phyloP scores from a whole-genome alignment of 169 alveolate genomes.

The Eimeria brunetti region DNA sequence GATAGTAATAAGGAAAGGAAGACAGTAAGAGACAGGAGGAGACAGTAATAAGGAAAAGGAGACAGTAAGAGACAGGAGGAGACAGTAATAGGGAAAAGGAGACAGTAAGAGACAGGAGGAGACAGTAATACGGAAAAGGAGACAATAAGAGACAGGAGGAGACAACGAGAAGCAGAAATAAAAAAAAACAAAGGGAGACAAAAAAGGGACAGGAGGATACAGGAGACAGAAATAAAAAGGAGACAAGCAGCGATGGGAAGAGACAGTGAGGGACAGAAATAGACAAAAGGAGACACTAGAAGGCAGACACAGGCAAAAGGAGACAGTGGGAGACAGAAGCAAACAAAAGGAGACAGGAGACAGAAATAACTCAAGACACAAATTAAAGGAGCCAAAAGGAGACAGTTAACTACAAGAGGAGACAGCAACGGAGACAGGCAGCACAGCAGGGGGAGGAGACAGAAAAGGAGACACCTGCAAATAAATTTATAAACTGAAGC shows the following conservation, averaged over 20 bases:
- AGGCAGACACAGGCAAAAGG: too few relatives aligned
- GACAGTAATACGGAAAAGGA: not conserved
- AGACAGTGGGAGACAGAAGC: too few relatives aligned
- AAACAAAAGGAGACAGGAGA: too few relatives aligned
- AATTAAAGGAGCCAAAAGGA: too few relatives aligned
- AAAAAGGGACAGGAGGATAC: not conserved
- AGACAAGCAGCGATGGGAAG: too few relatives aligned
- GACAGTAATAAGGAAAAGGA: not conserved
- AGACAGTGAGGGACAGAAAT: not conserved
- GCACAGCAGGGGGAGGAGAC: too few relatives aligned
- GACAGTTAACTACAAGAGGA: too few relatives aligned
- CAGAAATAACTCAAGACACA: too few relatives aligned
- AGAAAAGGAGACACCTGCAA: too few relatives aligned
- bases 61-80: not conserved
- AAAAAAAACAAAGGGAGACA: not conserved
- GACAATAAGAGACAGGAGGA: not conserved
- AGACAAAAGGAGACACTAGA: not conserved
- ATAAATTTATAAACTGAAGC: too few relatives aligned
- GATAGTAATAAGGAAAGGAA: not conserved
- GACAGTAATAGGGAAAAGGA: not conserved
- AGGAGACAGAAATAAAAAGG: not conserved
- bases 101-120: not conserved
- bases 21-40: not conserved
- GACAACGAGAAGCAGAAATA: not conserved
- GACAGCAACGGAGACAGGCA: too few relatives aligned